Percentiles rank a stretch among this genome's conserved stretches.
phyloP scores from a whole-genome alignment of 2,329 filamentous ascomycete genomes.

The Paramyrothecium sp. region DNA sequence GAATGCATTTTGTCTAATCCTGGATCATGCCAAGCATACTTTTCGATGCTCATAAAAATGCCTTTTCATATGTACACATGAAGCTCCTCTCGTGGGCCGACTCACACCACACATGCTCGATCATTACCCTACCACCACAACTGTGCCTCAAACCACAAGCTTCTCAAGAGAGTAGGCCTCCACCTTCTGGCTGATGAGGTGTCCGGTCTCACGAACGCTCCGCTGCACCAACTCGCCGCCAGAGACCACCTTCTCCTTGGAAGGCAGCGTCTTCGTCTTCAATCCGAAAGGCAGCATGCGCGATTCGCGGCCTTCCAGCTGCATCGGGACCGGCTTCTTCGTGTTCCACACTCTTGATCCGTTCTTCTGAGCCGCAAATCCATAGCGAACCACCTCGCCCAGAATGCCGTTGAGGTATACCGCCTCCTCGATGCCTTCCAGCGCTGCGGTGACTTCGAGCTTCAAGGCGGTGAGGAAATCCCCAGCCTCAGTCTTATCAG shows the following conservation, averaged over 20 bases:
- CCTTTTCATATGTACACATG: neutral
- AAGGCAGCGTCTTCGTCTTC: slow-evolving; percentile 54
- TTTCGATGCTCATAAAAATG: neutral
- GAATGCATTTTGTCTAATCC: no score
- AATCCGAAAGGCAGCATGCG: slow-evolving; percentile 70
- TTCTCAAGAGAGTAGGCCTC: slow-evolving; percentile 82
- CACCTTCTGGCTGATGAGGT: slow-evolving; percentile 75
- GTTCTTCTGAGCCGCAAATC: slow-evolving; percentile 35
- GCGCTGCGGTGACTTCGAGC: slow-evolving; percentile 66
- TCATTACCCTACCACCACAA: neutral
- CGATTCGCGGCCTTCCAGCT: slow-evolving; percentile 41
- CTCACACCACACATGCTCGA: slow-evolving; percentile 4
- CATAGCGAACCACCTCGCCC: slow-evolving; percentile 65
- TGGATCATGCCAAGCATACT: no score
- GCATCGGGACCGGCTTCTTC: slow-evolving; percentile 41
- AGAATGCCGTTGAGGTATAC: slow-evolving; percentile 63
- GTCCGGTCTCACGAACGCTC: slow-evolving; percentile 70
- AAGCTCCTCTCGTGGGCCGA: neutral
- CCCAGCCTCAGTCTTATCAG: slow-evolving; percentile 52
- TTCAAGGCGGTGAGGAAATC: slow-evolving; percentile 66
- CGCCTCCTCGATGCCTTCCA: slow-evolving; percentile 71
- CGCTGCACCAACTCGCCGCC: slow-evolving; percentile 70
- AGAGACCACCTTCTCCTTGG: slow-evolving; percentile 58
- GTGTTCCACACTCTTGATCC: slow-evolving; percentile 24
- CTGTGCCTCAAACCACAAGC: slow-evolving; percentile 58